Conservation (phyloP, 306 rosid genomes). For the barrel medic (Medicago truncatula) region MtrunA17r5.0-ANR NC_053044.1:459501-460000, state of each 20-base stretch:
- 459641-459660: not conserved
- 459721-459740: not conserved
- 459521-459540: not conserved
- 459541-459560: constrained; percentile 1
- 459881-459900: not conserved
- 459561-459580: not conserved
- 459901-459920: too few relatives aligned
- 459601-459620: not conserved
- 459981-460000: not conserved
- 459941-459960: not conserved
- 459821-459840: not conserved
- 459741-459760: not conserved
- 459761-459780: not conserved
- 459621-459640: not conserved
- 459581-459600: too few relatives aligned
- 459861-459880: not conserved
- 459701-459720: not conserved
- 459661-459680: not conserved
- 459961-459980: too few relatives aligned
- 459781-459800: not conserved
- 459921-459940: not conserved
- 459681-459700: not conserved
- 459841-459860: not conserved
- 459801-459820: not conserved
- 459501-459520: not conserved